Conservation (phyloP, 331 rosid genomes). For the Prunus yedoensis region DNA sequence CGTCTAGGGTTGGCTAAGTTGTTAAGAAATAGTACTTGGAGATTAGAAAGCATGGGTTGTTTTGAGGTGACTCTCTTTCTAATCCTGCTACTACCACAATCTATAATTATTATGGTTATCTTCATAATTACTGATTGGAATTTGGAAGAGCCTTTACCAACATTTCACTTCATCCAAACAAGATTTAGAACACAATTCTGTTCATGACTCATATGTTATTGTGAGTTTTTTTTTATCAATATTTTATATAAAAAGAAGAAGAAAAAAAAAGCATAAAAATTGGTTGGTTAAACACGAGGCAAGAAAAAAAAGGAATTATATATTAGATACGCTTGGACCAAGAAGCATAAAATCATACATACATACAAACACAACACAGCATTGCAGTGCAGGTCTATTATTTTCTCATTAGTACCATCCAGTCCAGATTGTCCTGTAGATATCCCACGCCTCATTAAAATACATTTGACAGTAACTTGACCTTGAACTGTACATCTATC, state of each 20-base stretch:
- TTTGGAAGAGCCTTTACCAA: background rate
- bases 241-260: background rate
- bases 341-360: background rate
- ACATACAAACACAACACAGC: background rate
- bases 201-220: background rate
- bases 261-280: background rate
- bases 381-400: background rate
- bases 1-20: background rate
- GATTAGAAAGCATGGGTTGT: background rate
- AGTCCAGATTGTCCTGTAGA: background rate
- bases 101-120: background rate
- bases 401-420: background rate
- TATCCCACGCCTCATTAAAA: slow-evolving; percentile 8
- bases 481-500: background rate
- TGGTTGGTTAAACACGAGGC: slow-evolving; percentile 1
- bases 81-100: background rate
- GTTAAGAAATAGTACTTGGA: too few species aligned
- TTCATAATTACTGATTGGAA: background rate
- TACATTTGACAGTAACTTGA: slow-evolving; percentile 4
- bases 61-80: background rate
- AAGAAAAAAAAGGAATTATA: background rate
- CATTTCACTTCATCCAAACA: background rate
- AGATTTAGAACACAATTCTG: background rate
- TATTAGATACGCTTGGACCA: background rate
- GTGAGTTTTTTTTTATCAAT: background rate